These are phyloP conservation scores for Limnanthes douglasii DNA, from an alignment of 345 rosid species.

Conservation along the genomic window DNA sequence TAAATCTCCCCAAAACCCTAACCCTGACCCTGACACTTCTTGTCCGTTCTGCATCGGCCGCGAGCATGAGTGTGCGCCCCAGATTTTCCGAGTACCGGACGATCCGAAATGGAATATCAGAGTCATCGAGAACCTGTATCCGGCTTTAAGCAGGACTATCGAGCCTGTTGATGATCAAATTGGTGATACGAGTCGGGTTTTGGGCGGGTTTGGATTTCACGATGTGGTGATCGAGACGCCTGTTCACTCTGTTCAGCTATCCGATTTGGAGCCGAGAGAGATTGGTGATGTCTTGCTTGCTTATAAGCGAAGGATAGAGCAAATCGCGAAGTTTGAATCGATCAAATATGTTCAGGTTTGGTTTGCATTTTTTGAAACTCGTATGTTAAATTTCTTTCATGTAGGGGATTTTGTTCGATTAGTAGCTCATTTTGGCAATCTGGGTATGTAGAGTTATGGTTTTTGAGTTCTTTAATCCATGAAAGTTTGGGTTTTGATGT, in stretches of 20 bases:
- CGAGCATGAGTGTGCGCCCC: constrained; percentile 73
- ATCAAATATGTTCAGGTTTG: constrained; percentile 67
- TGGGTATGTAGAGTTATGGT: too few relatives aligned
- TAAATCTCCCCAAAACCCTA: constrained; percentile 27
- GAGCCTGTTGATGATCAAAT: constrained; percentile 9
- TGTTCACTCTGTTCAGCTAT: constrained; percentile 44
- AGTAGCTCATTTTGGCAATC: too few relatives aligned
- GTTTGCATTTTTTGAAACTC: too few relatives aligned
- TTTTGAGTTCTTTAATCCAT: too few relatives aligned
- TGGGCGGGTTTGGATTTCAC: constrained; percentile 63
- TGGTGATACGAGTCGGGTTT: constrained; percentile 7
- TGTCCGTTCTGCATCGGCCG: constrained; percentile 84
- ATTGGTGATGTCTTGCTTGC: constrained; percentile 53
- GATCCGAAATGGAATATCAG: constrained; percentile 54
- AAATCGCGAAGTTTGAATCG: constrained; percentile 27
- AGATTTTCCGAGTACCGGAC: constrained; percentile 61
- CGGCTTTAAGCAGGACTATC: constrained; percentile 49
- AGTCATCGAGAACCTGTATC: constrained; percentile 81
- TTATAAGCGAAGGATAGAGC: constrained; percentile 57
- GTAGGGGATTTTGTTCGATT: too few relatives aligned
- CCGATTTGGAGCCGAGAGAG: constrained; percentile 37
- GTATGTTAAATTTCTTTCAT: not conserved
- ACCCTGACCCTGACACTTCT: constrained; percentile 10
- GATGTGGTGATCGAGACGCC: constrained; percentile 84
- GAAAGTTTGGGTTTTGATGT: too few relatives aligned